Conservation (phyloP, 306 rosid species). For the Dicorynia guianensis region DNA sequence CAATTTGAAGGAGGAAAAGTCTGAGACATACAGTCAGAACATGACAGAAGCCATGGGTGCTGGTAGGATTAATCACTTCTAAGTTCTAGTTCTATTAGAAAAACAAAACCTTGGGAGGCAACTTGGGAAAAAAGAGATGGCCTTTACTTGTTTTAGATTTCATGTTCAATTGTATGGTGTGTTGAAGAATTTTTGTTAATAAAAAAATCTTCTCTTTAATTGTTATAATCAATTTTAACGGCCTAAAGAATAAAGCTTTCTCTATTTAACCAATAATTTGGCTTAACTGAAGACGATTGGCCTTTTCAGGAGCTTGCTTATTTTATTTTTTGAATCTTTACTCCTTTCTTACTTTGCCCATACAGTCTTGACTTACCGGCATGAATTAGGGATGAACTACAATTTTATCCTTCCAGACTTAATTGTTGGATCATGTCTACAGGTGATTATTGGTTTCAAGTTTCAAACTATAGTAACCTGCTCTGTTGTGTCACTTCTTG, state of each 20-base stretch:
- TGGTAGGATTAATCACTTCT: slow-evolving; percentile 63
- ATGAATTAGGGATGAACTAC: slow-evolving; percentile 93
- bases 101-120: slow-evolving; percentile 5
- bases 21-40: slow-evolving; percentile 73
- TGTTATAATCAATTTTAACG: slow-evolving; percentile 29
- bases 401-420: slow-evolving; percentile 85
- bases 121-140: slow-evolving; percentile 20
- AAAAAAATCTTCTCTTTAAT: slow-evolving; percentile 4
- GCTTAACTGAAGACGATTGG: slow-evolving; percentile 13
- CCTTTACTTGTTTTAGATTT: slow-evolving; percentile 36
- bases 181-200: slow-evolving; percentile 9
- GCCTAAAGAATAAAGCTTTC: slow-evolving; percentile 20
- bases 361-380: slow-evolving; percentile 93
- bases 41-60: slow-evolving; percentile 99
- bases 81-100: slow-evolving; percentile 30
- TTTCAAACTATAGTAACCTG: slow-evolving; percentile 12
- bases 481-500: slow-evolving; percentile 30
- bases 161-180: slow-evolving; percentile 2
- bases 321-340: slow-evolving; percentile 20
- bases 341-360: slow-evolving; percentile 40
- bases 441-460: slow-evolving; percentile 60
- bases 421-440: slow-evolving; percentile 96
- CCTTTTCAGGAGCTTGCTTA: slow-evolving; percentile 7
- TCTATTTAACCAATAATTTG: slow-evolving; percentile 27
- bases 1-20: slow-evolving; percentile 64